Evolutionary conservation across 2,329 filamentous ascomycete genomes (phyloP).

Genomic region (Gyromitra esculenta): DNA sequence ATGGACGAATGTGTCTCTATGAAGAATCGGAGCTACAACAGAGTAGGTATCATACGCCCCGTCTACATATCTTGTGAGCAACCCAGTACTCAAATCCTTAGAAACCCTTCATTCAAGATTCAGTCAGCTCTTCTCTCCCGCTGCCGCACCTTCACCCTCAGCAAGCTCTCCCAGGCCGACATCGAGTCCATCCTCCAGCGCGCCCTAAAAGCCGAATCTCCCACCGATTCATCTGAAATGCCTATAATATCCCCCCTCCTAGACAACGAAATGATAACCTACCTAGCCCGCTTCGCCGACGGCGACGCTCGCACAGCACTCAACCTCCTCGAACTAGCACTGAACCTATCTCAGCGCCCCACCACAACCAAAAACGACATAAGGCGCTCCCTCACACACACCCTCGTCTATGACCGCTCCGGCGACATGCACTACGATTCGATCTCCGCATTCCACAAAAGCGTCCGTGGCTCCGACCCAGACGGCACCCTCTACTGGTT

Average conservation of each 20-base stretch:
- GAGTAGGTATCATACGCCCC: slow-evolving; percentile 64
- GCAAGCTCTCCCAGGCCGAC: slow-evolving; percentile 76
- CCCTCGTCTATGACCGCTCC: slow-evolving; percentile 90
- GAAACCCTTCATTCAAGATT: slow-evolving; percentile 91
- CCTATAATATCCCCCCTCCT: slow-evolving; percentile 67
- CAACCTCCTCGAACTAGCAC: slow-evolving; percentile 88
- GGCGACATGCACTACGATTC: slow-evolving; percentile 98
- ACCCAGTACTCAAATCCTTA: slow-evolving; percentile 25
- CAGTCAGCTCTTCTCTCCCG: slow-evolving; percentile 86
- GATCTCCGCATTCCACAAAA: slow-evolving; percentile 97
- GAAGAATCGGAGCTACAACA: slow-evolving; percentile 84
- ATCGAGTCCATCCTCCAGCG: slow-evolving; percentile 77
- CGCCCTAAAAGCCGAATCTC: slow-evolving; percentile 72
- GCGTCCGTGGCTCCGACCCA: slow-evolving; percentile 83
- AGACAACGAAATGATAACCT: slow-evolving; percentile 78
- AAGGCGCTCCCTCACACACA: slow-evolving; percentile 86
- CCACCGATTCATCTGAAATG: slow-evolving; percentile 19
- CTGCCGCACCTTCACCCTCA: slow-evolving; percentile 88
- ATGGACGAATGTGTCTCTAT: background rate
- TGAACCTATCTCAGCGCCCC: slow-evolving; percentile 74
- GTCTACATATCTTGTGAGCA: background rate
- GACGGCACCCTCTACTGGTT: slow-evolving; percentile 95
- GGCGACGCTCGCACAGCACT: slow-evolving; percentile 93
- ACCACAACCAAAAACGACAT: slow-evolving; percentile 75
- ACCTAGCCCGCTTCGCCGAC: slow-evolving; percentile 86